phyloP scores from a whole-genome alignment of 371 early-diverging fungal species.

The Rhizomucor miehei region DNA sequence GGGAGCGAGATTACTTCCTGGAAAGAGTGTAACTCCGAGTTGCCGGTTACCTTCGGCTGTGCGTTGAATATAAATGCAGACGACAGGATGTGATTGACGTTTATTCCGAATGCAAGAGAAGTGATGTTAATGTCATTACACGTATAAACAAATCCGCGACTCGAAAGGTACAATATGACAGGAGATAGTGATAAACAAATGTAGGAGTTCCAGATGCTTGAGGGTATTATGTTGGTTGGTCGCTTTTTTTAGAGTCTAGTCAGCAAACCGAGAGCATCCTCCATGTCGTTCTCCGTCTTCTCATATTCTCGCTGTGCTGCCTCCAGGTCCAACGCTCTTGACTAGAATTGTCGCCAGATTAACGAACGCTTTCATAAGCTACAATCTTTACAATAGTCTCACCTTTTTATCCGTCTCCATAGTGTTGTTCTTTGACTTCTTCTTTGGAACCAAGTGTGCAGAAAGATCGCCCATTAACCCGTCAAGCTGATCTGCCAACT shows the following conservation, averaged over 20 bases:
- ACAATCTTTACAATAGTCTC: not conserved
- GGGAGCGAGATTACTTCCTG: too few species aligned
- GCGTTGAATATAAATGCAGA: too few species aligned
- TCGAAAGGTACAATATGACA: too few species aligned
- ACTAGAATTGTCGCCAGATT: not conserved
- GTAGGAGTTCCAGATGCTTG: too few species aligned
- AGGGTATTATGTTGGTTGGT: not conserved
- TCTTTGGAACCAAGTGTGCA: conserved; percentile 19
- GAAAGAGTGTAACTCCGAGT: too few species aligned
- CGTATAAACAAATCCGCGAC: too few species aligned
- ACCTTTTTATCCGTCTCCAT: conserved; percentile 8
- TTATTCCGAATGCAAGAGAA: too few species aligned
- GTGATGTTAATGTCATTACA: too few species aligned
- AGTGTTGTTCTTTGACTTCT: conserved; percentile 20
- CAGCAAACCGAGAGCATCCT: conserved; percentile 38
- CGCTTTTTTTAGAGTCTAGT: conserved; percentile 30
- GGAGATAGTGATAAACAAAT: too few species aligned
- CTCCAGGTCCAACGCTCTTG: conserved; percentile 10
- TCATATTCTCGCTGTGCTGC: conserved; percentile 40
- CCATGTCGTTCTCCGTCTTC: conserved; percentile 43
- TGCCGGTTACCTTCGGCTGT: too few species aligned
- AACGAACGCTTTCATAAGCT: not conserved
- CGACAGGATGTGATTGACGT: too few species aligned
- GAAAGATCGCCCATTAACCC: conserved; percentile 31
- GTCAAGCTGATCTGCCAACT: conserved; percentile 35